These are phyloP conservation scores for Pezicula carpinea DNA, from an alignment of 2,329 filamentous ascomycete species.

Conservation along the genomic window DNA sequence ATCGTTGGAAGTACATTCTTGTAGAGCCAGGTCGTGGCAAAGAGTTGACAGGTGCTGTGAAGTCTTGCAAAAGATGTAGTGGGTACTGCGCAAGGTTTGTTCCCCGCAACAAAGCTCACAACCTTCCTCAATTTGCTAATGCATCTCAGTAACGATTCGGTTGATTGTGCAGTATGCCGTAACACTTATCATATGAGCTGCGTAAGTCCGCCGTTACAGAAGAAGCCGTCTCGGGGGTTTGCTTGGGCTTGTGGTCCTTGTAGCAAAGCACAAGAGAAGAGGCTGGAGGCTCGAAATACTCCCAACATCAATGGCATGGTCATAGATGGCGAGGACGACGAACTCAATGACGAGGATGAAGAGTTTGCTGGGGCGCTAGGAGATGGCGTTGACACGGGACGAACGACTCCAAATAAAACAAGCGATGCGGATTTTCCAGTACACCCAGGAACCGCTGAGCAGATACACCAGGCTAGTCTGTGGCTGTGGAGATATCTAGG, in stretches of 20 bases:
- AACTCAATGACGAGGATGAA: slow-evolving; percentile 61
- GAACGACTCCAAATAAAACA: slow-evolving; percentile 57
- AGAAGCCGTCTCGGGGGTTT: slow-evolving; percentile 95
- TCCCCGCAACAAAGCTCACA: background rate
- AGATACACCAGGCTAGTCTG: slow-evolving; percentile 86
- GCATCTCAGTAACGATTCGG: slow-evolving; percentile 69
- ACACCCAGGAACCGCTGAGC: slow-evolving; percentile 68
- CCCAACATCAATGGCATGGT: slow-evolving; percentile 66
- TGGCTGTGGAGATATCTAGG: slow-evolving; percentile 97
- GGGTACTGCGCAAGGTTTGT: slow-evolving; percentile 87
- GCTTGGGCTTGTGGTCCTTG: slow-evolving; percentile 97
- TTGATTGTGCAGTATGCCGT: slow-evolving; percentile 92
- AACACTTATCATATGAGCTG: slow-evolving; percentile 99
- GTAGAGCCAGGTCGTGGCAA: slow-evolving; percentile 92
- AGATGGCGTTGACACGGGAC: slow-evolving; percentile 50
- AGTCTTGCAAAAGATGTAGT: slow-evolving; percentile 89
- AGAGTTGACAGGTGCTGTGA: slow-evolving; percentile 92
- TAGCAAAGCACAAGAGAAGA: slow-evolving; percentile 91
- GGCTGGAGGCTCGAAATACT: slow-evolving; percentile 83
- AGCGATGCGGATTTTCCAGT: slow-evolving; percentile 52
- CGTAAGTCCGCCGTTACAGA: slow-evolving; percentile 83
- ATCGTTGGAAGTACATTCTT: slow-evolving; percentile 94
- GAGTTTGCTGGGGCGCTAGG: slow-evolving; percentile 54
- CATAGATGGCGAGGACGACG: slow-evolving; percentile 61
- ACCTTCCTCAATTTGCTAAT: slow-evolving; percentile 8